phyloP scores from a whole-genome alignment of 768 basidiomycete genomes.

The Chiua virens region DNA sequence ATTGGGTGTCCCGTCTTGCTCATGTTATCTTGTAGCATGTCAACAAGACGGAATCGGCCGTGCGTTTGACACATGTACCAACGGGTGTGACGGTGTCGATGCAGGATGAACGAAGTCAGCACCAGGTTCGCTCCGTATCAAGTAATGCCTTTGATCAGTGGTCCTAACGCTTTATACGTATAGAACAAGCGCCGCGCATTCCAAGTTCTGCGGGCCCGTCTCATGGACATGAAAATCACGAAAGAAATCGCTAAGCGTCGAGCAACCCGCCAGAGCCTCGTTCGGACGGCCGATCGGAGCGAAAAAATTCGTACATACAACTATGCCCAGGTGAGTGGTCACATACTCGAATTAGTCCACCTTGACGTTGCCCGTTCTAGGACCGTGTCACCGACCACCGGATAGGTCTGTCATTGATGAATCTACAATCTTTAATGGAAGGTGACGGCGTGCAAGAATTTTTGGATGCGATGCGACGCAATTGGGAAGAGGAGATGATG shows the following conservation, averaged over 20 bases:
- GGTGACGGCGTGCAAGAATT: slow-evolving; percentile 62
- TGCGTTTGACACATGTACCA: slow-evolving; percentile 89
- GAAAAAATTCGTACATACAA: slow-evolving; percentile 98
- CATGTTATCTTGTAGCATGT: slow-evolving; percentile 66
- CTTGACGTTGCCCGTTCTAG: slow-evolving; percentile 36
- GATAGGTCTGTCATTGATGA: slow-evolving; percentile 73
- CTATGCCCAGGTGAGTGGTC: slow-evolving; percentile 65
- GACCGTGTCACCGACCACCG: slow-evolving; percentile 94
- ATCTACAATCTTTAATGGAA: slow-evolving; percentile 63
- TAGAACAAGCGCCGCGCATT: slow-evolving; percentile 94
- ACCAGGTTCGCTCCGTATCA: slow-evolving; percentile 55
- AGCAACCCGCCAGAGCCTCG: slow-evolving; percentile 66
- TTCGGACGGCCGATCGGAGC: slow-evolving; percentile 81
- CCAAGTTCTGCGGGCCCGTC: slow-evolving; percentile 80
- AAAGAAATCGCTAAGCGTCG: slow-evolving; percentile 71
- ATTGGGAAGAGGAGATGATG: slow-evolving; percentile 56
- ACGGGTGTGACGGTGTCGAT: slow-evolving; percentile 95
- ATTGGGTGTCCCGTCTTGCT: not conserved
- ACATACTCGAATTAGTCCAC: no score
- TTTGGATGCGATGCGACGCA: slow-evolving; percentile 53
- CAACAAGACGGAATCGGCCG: slow-evolving; percentile 98
- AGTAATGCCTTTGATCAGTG: not conserved
- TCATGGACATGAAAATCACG: slow-evolving; percentile 77
- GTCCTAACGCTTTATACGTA: not conserved
- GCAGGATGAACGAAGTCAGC: slow-evolving; percentile 97